A percentile compares a stretch with the other conserved stretches of the same genome.
Evolutionary conservation across 768 basidiomycete genomes (phyloP).

Genomic region (Boletus subcaerulescens): DNA sequence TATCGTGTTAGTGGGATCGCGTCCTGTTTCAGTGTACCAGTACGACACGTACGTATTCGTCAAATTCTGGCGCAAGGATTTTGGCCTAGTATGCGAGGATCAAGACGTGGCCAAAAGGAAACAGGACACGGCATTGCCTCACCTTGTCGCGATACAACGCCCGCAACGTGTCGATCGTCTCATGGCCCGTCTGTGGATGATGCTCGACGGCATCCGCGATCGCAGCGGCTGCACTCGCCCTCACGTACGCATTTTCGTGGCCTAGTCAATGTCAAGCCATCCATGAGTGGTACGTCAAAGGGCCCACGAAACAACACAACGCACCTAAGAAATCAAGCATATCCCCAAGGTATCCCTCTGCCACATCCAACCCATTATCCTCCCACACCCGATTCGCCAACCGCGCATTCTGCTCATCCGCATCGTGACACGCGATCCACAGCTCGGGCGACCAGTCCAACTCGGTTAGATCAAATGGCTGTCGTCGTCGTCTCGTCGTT

Average conservation of each 20-base stretch:
- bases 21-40: neutral
- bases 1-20: neutral
- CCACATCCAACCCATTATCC: conserved; percentile 89
- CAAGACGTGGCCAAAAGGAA: no score
- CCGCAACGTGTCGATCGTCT: conserved; percentile 53
- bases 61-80: conserved; percentile 86
- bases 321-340: conserved; percentile 70
- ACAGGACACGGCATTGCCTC: neutral
- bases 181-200: conserved; percentile 56
- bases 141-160: conserved; percentile 85
- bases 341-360: conserved; percentile 54
- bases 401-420: conserved; percentile 82
- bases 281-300: neutral
- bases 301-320: neutral
- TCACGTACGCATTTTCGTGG: conserved; percentile 78
- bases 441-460: conserved; percentile 89
- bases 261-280: conserved; percentile 38
- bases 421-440: conserved; percentile 87
- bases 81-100: conserved; percentile 48
- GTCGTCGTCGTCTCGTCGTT: neutral
- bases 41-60: conserved; percentile 70
- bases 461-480: conserved; percentile 95
- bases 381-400: conserved; percentile 87
- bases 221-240: conserved; percentile 65
- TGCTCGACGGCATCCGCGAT: conserved; percentile 75